These are phyloP conservation scores for Saccharomycopsis babjevae DNA, from an alignment of 805 yeast genomes.

Conservation along the genomic window DNA sequence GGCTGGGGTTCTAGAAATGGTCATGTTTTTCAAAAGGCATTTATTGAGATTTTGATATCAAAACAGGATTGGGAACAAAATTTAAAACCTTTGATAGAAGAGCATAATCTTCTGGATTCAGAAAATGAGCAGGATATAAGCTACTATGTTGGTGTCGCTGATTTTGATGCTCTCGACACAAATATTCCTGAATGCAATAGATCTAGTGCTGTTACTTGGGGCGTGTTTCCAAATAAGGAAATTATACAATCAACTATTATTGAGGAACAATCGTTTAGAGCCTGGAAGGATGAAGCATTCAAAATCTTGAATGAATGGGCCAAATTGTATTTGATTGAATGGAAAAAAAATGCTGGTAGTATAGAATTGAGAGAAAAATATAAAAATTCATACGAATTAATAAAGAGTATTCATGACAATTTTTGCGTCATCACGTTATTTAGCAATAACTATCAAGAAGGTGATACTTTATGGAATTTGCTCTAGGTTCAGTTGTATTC, in stretches of 20 bases:
- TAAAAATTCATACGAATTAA: slow-evolving; percentile 42
- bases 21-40: slow-evolving; percentile 81
- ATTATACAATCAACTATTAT: slow-evolving; percentile 86
- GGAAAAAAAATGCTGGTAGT: slow-evolving; percentile 3
- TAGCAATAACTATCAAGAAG: slow-evolving; percentile 60
- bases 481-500: background rate
- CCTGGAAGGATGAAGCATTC: slow-evolving; percentile 96
- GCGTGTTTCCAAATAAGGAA: slow-evolving; percentile 86
- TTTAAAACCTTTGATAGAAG: slow-evolving; percentile 43
- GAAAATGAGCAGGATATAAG: slow-evolving; percentile 35
- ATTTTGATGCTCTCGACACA: slow-evolving; percentile 43
- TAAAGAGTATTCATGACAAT: slow-evolving; percentile 48
- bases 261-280: slow-evolving; percentile 84
- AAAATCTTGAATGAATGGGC: slow-evolving; percentile 90
- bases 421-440: slow-evolving; percentile 77
- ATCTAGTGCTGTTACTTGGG: slow-evolving; percentile 93
- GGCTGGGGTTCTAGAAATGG: slow-evolving; percentile 98
- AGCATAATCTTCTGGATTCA: slow-evolving; percentile 18
- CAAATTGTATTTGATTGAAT: slow-evolving; percentile 45
- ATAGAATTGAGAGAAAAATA: slow-evolving; percentile 31
- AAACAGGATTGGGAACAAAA: slow-evolving; percentile 54
- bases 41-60: slow-evolving; percentile 81
- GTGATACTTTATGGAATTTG: slow-evolving; percentile 16
- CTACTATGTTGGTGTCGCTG: slow-evolving; percentile 49
- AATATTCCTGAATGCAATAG: slow-evolving; percentile 42